Evolutionary conservation across 1,139 yeast genomes (phyloP).

Genomic region (Nadsonia commutata): DNA sequence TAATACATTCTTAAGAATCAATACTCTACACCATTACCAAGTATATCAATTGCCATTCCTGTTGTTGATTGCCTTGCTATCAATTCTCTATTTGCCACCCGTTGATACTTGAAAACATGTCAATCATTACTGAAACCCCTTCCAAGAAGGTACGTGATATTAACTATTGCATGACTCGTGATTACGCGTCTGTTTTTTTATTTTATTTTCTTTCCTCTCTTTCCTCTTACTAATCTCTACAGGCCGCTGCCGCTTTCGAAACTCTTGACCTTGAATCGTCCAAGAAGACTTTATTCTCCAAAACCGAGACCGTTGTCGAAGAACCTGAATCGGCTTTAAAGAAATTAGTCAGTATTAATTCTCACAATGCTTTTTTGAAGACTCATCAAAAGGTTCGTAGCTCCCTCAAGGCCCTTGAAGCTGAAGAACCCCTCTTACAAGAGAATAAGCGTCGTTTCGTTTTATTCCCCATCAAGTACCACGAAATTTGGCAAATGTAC

Average conservation of each 20-base stretch:
- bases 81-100: no score
- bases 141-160: constrained; percentile 26
- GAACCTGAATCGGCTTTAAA: constrained; percentile 12
- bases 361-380: constrained; percentile 8
- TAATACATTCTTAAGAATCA: no score
- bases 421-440: constrained; percentile 73
- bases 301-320: constrained; percentile 10
- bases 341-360: constrained; percentile 9
- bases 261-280: constrained; percentile 1
- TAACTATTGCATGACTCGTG: no score
- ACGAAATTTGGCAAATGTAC: constrained; percentile 98
- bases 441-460: constrained; percentile 90
- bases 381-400: constrained; percentile 16
- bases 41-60: no score
- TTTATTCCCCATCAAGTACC: constrained; percentile 91
- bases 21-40: no score
- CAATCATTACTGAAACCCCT: constrained; percentile 23
- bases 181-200: no score
- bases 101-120: no score
- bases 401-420: constrained; percentile 55
- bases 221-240: background rate
- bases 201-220: no score
- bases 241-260: constrained; percentile 7
- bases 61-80: no score
- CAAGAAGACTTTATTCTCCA: constrained; percentile 6